phyloP scores from a whole-genome alignment of 1,139 yeast species.

The Trichomonascaceae sp. region DNA sequence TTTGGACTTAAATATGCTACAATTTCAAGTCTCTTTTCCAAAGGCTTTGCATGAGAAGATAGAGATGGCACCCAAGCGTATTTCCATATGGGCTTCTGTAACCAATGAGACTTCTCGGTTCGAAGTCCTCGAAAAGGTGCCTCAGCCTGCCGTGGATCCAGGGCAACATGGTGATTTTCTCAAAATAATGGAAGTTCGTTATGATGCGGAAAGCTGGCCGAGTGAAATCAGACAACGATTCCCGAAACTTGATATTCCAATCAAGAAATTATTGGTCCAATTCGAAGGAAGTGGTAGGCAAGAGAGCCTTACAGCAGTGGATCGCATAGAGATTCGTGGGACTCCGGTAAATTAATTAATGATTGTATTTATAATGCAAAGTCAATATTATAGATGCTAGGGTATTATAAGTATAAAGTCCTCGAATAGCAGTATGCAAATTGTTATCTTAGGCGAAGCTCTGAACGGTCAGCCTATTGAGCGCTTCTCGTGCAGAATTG shows the following conservation, averaged over 20 bases:
- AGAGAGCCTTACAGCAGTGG: slow-evolving; percentile 30
- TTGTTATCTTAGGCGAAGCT: not conserved
- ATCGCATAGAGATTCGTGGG: slow-evolving; percentile 32
- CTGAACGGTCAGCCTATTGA: slow-evolving; percentile 17
- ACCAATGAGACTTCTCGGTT: slow-evolving; percentile 13
- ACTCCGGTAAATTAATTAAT: slow-evolving; percentile 4
- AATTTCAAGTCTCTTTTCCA: slow-evolving; percentile 30
- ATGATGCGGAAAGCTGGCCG: slow-evolving; percentile 28
- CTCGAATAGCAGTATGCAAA: not conserved
- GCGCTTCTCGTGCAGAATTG: slow-evolving; percentile 26
- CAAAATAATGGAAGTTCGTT: slow-evolving; percentile 24
- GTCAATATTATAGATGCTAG: not conserved
- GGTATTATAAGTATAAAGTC: not conserved
- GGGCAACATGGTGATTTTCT: slow-evolving; percentile 20
- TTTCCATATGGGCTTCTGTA: slow-evolving; percentile 30
- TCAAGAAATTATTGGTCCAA: slow-evolving; percentile 21
- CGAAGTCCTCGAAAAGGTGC: slow-evolving; percentile 7
- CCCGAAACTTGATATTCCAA: slow-evolving; percentile 14
- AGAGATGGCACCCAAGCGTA: slow-evolving; percentile 29
- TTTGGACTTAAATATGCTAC: slow-evolving; percentile 22
- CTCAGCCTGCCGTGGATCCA: slow-evolving; percentile 6
- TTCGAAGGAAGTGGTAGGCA: slow-evolving; percentile 29
- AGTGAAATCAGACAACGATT: slow-evolving; percentile 26
- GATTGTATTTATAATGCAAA: not conserved
- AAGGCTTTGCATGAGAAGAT: slow-evolving; percentile 21